Conservation (phyloP, 495 filamentous ascomycete genomes). For the Elasticomyces elasticus region DNA sequence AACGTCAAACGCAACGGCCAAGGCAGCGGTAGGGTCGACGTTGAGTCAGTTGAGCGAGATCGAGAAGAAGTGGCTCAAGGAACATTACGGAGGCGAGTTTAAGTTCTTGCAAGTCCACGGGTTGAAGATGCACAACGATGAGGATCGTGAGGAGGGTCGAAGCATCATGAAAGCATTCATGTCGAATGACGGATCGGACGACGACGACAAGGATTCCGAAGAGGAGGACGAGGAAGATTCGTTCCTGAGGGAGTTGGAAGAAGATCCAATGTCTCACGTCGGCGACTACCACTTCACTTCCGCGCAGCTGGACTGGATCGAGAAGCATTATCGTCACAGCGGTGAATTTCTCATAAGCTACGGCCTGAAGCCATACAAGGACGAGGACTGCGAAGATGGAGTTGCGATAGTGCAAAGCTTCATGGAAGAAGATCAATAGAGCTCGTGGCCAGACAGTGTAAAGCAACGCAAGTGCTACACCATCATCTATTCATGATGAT, state of each 20-base stretch:
- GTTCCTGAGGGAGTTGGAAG: conserved; percentile 19
- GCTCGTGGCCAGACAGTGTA: no score
- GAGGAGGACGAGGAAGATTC: conserved; percentile 17
- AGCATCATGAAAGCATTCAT: conserved; percentile 22
- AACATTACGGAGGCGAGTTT: conserved; percentile 25
- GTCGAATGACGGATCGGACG: conserved; percentile 6
- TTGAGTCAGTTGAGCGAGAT: background rate
- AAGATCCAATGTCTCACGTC: conserved; percentile 21
- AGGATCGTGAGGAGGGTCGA: conserved; percentile 30
- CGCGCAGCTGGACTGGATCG: conserved; percentile 24
- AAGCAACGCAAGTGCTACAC: no score
- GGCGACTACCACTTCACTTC: conserved; percentile 26
- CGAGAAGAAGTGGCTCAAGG: conserved; percentile 28
- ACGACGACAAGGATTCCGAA: conserved; percentile 8
- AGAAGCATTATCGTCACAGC: conserved; percentile 24
- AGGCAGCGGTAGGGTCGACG: no score
- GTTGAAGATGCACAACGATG: conserved; percentile 24
- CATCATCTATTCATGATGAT: no score
- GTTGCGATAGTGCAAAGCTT: background rate
- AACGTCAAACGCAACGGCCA: no score
- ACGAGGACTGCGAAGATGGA: conserved; percentile 15
- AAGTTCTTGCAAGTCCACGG: conserved; percentile 20
- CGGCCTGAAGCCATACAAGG: conserved; percentile 8
- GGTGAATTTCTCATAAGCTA: conserved; percentile 24
- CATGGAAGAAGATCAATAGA: background rate